phyloP scores from a whole-genome alignment of 164 flowering plant species.

The Stephania yunnanensis region DNA sequence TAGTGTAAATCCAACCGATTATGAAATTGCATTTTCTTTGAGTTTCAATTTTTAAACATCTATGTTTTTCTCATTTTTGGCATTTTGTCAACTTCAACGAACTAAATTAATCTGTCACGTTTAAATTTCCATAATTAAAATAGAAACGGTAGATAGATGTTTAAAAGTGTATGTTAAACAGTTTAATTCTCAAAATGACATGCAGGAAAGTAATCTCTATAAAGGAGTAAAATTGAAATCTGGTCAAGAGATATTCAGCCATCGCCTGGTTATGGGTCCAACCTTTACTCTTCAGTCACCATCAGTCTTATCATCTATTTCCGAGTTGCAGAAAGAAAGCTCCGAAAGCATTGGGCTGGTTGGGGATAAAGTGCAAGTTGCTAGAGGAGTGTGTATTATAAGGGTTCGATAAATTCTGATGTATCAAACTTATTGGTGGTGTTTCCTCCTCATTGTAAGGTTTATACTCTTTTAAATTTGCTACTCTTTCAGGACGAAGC shows the following conservation, averaged over 20 bases:
- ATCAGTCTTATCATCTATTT: constrained; percentile 14
- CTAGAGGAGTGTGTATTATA: constrained; percentile 74
- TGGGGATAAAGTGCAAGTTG: constrained; percentile 41
- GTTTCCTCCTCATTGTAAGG: constrained; percentile 87
- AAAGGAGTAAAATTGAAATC: constrained; percentile 76
- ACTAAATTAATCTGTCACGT: not conserved
- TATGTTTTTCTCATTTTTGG: not conserved
- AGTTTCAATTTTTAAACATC: too few species aligned
- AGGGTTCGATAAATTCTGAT: constrained; percentile 50
- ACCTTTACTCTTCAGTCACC: constrained; percentile 33
- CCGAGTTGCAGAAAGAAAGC: constrained; percentile 21
- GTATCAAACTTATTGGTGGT: constrained; percentile 49
- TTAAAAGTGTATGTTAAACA: not conserved
- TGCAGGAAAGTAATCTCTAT: constrained; percentile 50
- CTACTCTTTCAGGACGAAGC: not conserved
- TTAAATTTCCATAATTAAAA: not conserved
- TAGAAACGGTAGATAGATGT: not conserved
- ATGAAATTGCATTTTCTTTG: not conserved
- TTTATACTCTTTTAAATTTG: not conserved
- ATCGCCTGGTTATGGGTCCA: constrained; percentile 63
- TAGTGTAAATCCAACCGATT: not conserved
- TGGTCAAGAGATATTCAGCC: constrained; percentile 72
- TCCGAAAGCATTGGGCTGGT: constrained; percentile 13
- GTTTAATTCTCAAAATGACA: not conserved
- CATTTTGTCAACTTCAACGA: not conserved